Evolutionary conservation across 768 basidiomycete species (phyloP), one percentile per base, ranked within the genome.

Genomic region (Mycena vulgaris): DNA sequence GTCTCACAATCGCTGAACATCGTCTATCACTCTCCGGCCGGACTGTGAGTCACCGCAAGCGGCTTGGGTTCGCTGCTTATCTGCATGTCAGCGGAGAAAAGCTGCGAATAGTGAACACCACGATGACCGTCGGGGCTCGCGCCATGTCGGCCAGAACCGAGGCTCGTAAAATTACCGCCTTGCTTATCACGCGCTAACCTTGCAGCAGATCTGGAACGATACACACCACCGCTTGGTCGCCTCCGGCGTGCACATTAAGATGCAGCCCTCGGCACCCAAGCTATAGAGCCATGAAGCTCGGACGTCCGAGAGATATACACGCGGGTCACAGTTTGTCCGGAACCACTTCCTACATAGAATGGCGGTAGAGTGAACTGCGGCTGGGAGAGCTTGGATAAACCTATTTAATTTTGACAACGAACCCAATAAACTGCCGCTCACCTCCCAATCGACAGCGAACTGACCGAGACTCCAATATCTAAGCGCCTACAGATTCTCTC

Each of bases 11-110:
- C 88, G 0, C 75, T 90, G 49, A 85, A 88, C 51, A 78, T 89
- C 7, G 80, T 87, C 23, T 90, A 87, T 63, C 89, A 90, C 64
- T 86, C 89, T 57, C 89, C 89, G n/a, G 89, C 89, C 25, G 70
- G 71, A 13, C 30, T 82, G 89, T 89, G 74, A 73, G 84, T 8
- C 11, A 31, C 21, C 42, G 21, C 39, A 19, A 39, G 2, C 30
- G 16, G 35, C 59, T 31, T 64, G 27, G 37, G 23, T 55, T 16
- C 16, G 28, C 21, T 31, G 28, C 16, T 48, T 9, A 1, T 16
- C 40, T 11, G 23, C 66, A 7, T 16, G 19, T 16, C 49, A 90
- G 89, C 39, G 83, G 87, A 49, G 88, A 89, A 65, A 82, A 76
- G 60, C 62, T 90, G 59, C 85, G 87, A 1, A 83, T 90, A 33